A percentile compares a stretch with the other conserved stretches of the same genome.
These are phyloP conservation scores for Mycena epipterygia DNA, from an alignment of 768 basidiomycete species.

Conservation along the genomic window DNA sequence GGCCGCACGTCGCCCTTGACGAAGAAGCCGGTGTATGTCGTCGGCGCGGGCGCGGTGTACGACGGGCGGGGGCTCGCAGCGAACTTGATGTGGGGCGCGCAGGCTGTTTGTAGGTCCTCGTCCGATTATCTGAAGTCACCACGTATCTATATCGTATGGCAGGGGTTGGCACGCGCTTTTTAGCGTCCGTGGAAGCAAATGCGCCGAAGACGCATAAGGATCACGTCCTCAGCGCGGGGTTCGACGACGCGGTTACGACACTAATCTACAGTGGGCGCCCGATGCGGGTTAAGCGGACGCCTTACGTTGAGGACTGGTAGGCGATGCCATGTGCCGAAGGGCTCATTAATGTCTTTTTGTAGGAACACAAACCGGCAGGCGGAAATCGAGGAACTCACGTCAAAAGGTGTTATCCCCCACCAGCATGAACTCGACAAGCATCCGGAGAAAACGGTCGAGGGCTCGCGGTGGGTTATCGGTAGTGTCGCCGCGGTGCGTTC, in stretches of 20 bases:
- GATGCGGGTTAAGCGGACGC: conserved; percentile 85
- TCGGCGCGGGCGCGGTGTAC: conserved; percentile 93
- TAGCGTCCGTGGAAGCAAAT: conserved; percentile 83
- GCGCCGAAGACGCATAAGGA: conserved; percentile 92
- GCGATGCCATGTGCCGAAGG: conserved; percentile 37
- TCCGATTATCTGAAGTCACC: not conserved
- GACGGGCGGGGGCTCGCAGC: conserved; percentile 91
- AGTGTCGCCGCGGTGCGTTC: conserved; percentile 25
- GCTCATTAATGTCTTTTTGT: not conserved
- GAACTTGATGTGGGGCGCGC: conserved; percentile 90
- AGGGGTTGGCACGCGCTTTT: conserved; percentile 90
- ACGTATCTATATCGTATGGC: conserved; percentile 10
- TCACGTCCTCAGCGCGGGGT: conserved; percentile 73
- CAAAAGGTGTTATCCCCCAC: conserved; percentile 24
- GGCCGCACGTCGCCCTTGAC: conserved; percentile 85
- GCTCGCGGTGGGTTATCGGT: conserved; percentile 18
- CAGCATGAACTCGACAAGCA: conserved; percentile 17
- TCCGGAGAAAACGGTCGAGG: conserved; percentile 16
- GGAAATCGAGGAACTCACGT: conserved; percentile 23
- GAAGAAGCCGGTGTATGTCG: conserved; percentile 85
- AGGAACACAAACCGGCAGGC: conserved; percentile 34
- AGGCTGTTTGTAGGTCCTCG: conserved; percentile 80
- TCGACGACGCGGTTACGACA: conserved; percentile 86
- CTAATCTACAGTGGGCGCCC: conserved; percentile 93
- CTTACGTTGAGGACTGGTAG: conserved; percentile 88